Evolutionary conservation across 805 yeast genomes (phyloP), one percentile per base, ranked within the genome.

Genomic region (Nematodospora valgi): DNA sequence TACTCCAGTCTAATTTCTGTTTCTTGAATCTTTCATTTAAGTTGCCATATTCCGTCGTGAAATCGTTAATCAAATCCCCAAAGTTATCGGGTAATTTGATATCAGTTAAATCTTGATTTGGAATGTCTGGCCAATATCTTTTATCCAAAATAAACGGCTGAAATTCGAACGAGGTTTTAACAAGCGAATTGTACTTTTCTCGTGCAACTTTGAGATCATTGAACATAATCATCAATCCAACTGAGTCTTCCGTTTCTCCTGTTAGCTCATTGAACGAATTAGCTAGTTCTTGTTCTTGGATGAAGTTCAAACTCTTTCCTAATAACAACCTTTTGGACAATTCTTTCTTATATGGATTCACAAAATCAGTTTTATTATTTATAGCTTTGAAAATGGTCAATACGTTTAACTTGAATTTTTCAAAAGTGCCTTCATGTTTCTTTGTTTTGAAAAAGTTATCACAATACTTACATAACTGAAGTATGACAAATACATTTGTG

Each of bases 41-140:
- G 6, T 27, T 32, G 14, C 46, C 39, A 36, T 59, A 62, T 5
- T 38, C 23, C 2, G 36, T 39, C 5, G 48, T 41, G 31, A 62
- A 63, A 7, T 41, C 40, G 12, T 43, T 41, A 10, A 67, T 33
- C 1, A 46, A 23, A 4, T 21, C 26, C 2, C 27, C 6, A 6
- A 38, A 11, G 2, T 8, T 13, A 0, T 34, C 27, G 0, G 71
- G 70, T 13, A 68, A 28, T 3, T 34, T 36, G 8, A 62, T 35
- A 4, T 40, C 48, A 3, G 40, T 25, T 13, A 46, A 49, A 23
- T 38, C 37, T 12, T 44, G 49, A 32, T 45, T 45, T 4, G 68
- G 70, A 6, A 61, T 49, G 18, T 58, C 67, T 0, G 72, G 72
- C 72, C 72, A 67, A 25, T 54, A 43, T n/a, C 53, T 47, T 39